Evolutionary conservation across 768 basidiomycete genomes (phyloP), one percentile per base, ranked within the genome.

Genomic region (Kwoniella dendrophila): DNA sequence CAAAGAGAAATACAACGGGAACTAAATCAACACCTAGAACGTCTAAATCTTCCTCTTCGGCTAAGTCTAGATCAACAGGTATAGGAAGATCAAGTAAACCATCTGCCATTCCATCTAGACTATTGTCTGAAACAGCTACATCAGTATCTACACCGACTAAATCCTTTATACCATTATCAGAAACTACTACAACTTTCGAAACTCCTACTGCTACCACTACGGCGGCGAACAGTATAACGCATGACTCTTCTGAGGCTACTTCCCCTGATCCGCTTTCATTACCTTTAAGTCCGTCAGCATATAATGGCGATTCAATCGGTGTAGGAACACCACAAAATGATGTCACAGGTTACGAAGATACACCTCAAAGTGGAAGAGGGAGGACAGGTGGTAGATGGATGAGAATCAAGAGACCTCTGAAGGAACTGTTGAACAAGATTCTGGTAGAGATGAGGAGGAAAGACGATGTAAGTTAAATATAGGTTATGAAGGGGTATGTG

Each of bases 331-430:
- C 63, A 6, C 51, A 50, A 1, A 29, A 29, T 18, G 57, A 52
- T 30, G 43, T 34, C 6, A 49, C 40, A 36, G 47, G 44, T 10
- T 55, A 55, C n/a, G 38, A 22, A 7, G 33, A 36, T 22, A 59
- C 66, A 20, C 52, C 58, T 12, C 36, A 38, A 14, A 47, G 34
- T 4, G 22, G 30, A 0, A 70, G 80, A 38, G 30, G 34, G 32
- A 83, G 84, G 0, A 85, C 72, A 2, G 81, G 73, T 52, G 83
- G 62, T 11, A 73, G 77, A 68, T 85, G 86, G 43, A 87, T 83
- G 51, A 70, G 70, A 32, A 20, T 67, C 14, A 71, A 72, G 61
- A 70, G 66, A 52, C 75, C 74, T 4, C 43, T 78, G 41, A 73
- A 70, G 60, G 77, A 78, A 47, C 44, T 73, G 27, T 18, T 72